phyloP scores from a whole-genome alignment of 257 asterid genomes.

The Rauvolfia tetraphylla region DNA sequence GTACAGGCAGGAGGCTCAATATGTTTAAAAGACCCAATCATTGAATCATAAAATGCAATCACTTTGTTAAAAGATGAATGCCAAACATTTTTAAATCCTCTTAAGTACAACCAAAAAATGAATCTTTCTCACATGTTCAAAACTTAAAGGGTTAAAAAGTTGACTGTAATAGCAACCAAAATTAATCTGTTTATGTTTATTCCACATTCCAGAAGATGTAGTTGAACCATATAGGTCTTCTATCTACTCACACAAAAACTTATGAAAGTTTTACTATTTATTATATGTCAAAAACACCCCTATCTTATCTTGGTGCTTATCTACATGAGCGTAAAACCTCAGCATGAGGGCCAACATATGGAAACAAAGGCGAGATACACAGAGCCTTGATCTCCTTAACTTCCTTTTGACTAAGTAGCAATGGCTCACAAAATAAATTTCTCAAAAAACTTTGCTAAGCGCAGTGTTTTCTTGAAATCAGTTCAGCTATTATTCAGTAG shows the following conservation, averaged over 20 bases:
- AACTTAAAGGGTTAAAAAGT: not conserved
- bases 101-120: not conserved
- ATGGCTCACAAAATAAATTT: not conserved
- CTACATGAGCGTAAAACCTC: not conserved
- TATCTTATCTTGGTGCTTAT: not conserved
- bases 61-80: not conserved
- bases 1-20: not conserved
- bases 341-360: not conserved
- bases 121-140: not conserved
- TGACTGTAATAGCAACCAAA: not conserved
- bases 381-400: not conserved
- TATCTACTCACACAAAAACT: not conserved
- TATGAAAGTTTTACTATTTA: not conserved
- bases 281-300: not conserved
- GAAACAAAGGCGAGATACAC: not conserved
- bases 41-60: not conserved
- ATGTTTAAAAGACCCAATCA: not conserved
- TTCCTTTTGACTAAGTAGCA: not conserved
- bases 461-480: not conserved
- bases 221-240: not conserved
- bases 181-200: not conserved
- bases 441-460: not conserved
- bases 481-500: not conserved
- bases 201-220: not conserved
- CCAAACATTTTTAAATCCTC: not conserved